Conservation (phyloP, 352 stramenopile species). For the Pythium monospermum region DNA sequence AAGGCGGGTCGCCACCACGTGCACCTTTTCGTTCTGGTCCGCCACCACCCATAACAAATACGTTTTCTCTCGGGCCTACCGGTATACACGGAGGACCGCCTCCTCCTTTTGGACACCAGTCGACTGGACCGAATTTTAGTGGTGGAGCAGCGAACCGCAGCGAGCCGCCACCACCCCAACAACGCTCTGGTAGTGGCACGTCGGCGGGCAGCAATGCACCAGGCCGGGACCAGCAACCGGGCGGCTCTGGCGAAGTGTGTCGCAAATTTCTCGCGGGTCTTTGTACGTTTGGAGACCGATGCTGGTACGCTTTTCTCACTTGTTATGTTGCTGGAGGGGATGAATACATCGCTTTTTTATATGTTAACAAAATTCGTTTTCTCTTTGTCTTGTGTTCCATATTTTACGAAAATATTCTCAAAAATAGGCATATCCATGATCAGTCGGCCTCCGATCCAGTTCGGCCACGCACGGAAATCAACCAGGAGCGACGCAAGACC, state of each 20-base stretch:
- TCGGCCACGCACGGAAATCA: slow-evolving; percentile 29
- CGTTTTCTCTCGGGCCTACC: slow-evolving; percentile 13
- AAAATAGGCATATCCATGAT: slow-evolving; percentile 54
- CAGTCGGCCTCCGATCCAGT: slow-evolving; percentile 15
- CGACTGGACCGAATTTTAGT: no score
- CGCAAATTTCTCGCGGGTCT: slow-evolving; percentile 64
- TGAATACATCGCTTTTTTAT: slow-evolving; percentile 17
- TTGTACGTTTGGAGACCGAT: slow-evolving; percentile 77
- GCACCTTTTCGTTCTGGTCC: slow-evolving; percentile 13
- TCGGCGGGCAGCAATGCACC: no score
- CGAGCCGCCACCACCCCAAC: not conserved
- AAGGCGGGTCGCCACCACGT: slow-evolving; percentile 17
- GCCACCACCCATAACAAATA: slow-evolving; percentile 9
- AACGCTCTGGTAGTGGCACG: no score
- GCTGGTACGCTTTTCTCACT: slow-evolving; percentile 52
- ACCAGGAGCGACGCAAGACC: slow-evolving; percentile 59
- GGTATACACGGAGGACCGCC: no score
- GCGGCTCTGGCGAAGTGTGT: slow-evolving; percentile 57
- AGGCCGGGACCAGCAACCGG: slow-evolving; percentile 28
- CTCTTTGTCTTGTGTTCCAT: slow-evolving; percentile 1
- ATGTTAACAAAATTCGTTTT: slow-evolving; percentile 1
- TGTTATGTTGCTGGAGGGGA: slow-evolving; percentile 4
- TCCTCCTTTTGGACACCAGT: no score
- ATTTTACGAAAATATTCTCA: not conserved
- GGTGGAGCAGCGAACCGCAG: not conserved